Evolutionary conservation across 2,329 filamentous ascomycete genomes (phyloP), one percentile per base, ranked within the genome.

Genomic region (Colletotrichum gigasporum): DNA sequence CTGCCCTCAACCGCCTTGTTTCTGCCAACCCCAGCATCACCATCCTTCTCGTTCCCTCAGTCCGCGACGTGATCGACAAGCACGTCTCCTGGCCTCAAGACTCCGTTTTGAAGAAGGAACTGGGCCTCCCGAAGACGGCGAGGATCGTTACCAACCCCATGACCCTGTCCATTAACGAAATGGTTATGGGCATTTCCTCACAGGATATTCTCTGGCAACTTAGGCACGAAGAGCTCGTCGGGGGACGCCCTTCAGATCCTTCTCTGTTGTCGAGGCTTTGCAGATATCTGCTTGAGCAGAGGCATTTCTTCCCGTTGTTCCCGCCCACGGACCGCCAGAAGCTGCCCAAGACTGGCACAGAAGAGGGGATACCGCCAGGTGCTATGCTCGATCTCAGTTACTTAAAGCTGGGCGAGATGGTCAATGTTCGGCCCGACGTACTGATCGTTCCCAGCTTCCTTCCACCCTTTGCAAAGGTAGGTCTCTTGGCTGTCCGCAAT

Each of bases 241-340:
- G 86, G 18, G 86, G 85, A 2, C 83, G 82, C 50, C 83, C 85
- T 0, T 75, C 76, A 8, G 85, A 89, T 55, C 75, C 83, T 0
- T 88, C 92, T 69, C 71, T 92, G 24, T 82, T 95, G 71, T 87
- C 89, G 14, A 82, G 95, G n/a, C 78, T 94, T 47, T 88, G 91
- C 5, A 85, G 89, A 18, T 90, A 96, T 69, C 77, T 99, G 16
- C 87, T 99, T 61, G 91, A 97, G 77, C 96, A 98, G 79, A 84
- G 94, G 6, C 94, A 96, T 73, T 98, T 94, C 77, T 93, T 93
- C 71, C 96, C 96, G 0, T 79, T 98, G 1, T 97, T 94, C 73
- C 96, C 96, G 5, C 90, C 95, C 0, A 85, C 89, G 11, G 88
- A 91, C 52, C 85, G 94, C 50, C 83, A 87, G 61, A 87, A 81